These are phyloP conservation scores for Colletotrichum endophyticum DNA, from an alignment of 2,329 filamentous ascomycete genomes.

Conservation along the genomic window DNA sequence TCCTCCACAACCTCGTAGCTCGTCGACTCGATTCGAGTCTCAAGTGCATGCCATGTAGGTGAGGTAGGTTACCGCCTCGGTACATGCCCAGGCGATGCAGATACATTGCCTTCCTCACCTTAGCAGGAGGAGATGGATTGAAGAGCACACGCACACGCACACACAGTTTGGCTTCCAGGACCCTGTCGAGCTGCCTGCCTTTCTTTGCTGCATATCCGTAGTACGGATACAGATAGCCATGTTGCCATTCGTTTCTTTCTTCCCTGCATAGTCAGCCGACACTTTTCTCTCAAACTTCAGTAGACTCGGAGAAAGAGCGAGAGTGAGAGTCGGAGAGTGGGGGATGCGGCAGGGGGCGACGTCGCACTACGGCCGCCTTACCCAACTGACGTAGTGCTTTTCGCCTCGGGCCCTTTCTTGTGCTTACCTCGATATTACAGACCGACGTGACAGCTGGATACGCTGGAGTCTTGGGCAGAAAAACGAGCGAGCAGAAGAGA, in stretches of 20 bases:
- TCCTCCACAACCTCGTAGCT: background rate
- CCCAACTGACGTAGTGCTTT: conserved; percentile 10
- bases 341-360: conserved; percentile 5
- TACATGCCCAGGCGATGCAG: background rate
- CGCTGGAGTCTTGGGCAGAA: background rate
- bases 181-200: background rate
- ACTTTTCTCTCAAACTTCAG: background rate
- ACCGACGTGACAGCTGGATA: background rate
- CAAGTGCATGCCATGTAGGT: background rate
- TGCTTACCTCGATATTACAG: background rate
- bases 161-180: background rate
- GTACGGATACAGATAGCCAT: background rate
- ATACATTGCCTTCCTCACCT: background rate
- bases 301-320: conserved; percentile 8
- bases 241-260: background rate
- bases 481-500: background rate
- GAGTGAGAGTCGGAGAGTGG: conserved; percentile 12
- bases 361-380: conserved; percentile 2
- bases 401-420: background rate
- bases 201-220: background rate
- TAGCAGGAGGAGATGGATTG: background rate
- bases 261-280: conserved; percentile 4
- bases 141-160: background rate
- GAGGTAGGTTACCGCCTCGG: background rate
- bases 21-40: background rate